These are phyloP conservation scores for Lecanicillium sp. DNA, from an alignment of 2,329 filamentous ascomycete genomes.

Conservation along the genomic window DNA sequence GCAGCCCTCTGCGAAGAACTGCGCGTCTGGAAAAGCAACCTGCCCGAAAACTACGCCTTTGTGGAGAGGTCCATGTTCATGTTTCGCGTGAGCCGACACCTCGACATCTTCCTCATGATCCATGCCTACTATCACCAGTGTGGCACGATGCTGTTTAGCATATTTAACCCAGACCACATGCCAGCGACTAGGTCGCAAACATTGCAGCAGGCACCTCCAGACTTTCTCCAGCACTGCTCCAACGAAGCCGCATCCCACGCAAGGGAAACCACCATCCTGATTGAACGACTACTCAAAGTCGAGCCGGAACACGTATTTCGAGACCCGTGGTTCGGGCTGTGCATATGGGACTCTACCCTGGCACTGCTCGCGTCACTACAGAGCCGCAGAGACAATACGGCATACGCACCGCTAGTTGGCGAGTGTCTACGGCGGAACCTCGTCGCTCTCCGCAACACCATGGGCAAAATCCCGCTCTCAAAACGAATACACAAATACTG, in stretches of 20 bases:
- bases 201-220: background rate
- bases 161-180: background rate
- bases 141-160: background rate
- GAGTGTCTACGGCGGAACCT: too few relatives aligned
- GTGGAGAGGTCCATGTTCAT: conserved; percentile 1
- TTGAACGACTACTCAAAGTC: background rate
- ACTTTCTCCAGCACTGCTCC: background rate
- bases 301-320: background rate
- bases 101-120: conserved; percentile 2
- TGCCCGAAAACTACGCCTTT: background rate
- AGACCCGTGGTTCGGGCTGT: background rate
- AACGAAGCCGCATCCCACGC: background rate
- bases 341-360: background rate
- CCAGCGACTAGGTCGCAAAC: background rate
- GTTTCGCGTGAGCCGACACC: conserved; percentile 1
- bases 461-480: too few relatives aligned
- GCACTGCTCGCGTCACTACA: too few relatives aligned
- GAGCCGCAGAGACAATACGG: too few relatives aligned
- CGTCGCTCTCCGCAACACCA: too few relatives aligned
- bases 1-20: background rate
- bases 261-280: background rate
- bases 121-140: conserved; percentile 3
- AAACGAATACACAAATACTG: background rate
- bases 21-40: background rate
- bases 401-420: too few relatives aligned